These are phyloP conservation scores for Marasmius sp. DNA, from an alignment of 1,284 basidiomycete genomes.

Conservation along the genomic window DNA sequence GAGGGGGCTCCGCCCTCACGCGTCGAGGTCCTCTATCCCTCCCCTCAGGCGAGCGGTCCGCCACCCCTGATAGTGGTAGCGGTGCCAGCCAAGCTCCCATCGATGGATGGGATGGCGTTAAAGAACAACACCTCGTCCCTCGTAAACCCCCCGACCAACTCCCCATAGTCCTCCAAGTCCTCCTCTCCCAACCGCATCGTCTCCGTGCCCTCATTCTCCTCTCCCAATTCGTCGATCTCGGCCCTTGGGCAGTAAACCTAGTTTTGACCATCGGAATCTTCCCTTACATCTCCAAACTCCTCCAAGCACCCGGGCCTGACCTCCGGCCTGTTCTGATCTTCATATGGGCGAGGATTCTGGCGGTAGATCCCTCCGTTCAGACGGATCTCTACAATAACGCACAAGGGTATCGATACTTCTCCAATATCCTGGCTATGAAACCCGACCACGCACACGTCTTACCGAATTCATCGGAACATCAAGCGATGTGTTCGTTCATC, in stretches of 20 bases:
- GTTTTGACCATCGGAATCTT: conserved; percentile 99
- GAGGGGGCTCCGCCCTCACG: conserved; percentile 82
- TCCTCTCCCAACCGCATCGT: conserved; percentile 95
- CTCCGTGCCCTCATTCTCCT: conserved; percentile 95
- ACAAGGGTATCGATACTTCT: conserved; percentile 88
- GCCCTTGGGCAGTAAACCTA: conserved; percentile 97
- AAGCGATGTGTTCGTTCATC: conserved; percentile 99
- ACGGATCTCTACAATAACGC: conserved; percentile 82
- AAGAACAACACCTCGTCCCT: conserved; percentile 67
- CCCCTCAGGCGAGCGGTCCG: conserved; percentile 38
- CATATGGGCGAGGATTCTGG: conserved; percentile 97
- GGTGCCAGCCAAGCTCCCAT: conserved; percentile 6
- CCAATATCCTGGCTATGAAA: conserved; percentile 71
- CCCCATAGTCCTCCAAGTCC: conserved; percentile 95
- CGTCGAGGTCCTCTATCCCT: conserved; percentile 73
- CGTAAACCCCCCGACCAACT: conserved; percentile 94
- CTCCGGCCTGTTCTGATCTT: conserved; percentile 98
- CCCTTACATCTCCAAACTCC: conserved; percentile 95
- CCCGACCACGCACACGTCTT: conserved; percentile 60
- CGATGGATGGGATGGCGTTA: conserved; percentile 24
- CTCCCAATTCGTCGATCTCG: conserved; percentile 96
- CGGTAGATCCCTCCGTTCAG: conserved; percentile 93
- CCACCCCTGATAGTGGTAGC: conserved; percentile 6
- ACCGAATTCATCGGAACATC: conserved; percentile 94
- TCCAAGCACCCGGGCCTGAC: conserved; percentile 94